A percentile compares a stretch with the other conserved stretches of the same genome.
phyloP scores from a whole-genome alignment of 306 rosid species.

The Begonia peltatifolia region DNA sequence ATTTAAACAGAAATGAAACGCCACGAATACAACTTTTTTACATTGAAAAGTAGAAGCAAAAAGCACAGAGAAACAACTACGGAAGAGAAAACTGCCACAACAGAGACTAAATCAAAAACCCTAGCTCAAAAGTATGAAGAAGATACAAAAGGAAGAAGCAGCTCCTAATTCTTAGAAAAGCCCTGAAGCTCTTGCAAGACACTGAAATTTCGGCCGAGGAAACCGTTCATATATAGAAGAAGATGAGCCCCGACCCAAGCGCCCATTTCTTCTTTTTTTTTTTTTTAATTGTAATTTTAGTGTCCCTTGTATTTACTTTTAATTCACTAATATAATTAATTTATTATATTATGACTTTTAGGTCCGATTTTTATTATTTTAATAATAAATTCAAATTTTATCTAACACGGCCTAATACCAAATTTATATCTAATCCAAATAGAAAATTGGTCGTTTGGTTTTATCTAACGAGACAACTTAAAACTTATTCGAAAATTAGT shows the following conservation, averaged over 20 bases:
- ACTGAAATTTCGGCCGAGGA: neutral
- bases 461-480: too few relatives aligned
- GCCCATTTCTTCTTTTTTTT: too few relatives aligned
- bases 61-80: neutral
- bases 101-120: slow-evolving; percentile 1
- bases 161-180: neutral
- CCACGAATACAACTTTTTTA: neutral
- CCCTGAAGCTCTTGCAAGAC: neutral
- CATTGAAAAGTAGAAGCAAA: neutral
- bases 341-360: too few relatives aligned
- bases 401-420: too few relatives aligned
- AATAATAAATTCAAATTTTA: too few relatives aligned
- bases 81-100: slow-evolving; percentile 4
- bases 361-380: too few relatives aligned
- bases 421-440: too few relatives aligned
- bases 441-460: too few relatives aligned
- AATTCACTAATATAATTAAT: too few relatives aligned
- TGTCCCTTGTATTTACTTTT: too few relatives aligned
- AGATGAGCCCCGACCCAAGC: neutral
- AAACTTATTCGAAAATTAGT: too few relatives aligned
- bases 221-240: neutral
- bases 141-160: neutral
- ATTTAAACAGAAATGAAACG: neutral
- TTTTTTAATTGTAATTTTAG: too few relatives aligned
- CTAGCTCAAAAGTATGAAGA: neutral